Evolutionary conservation across 176 grass and related monocot genomes (phyloP).

Genomic region (Avena eriantha): DNA sequence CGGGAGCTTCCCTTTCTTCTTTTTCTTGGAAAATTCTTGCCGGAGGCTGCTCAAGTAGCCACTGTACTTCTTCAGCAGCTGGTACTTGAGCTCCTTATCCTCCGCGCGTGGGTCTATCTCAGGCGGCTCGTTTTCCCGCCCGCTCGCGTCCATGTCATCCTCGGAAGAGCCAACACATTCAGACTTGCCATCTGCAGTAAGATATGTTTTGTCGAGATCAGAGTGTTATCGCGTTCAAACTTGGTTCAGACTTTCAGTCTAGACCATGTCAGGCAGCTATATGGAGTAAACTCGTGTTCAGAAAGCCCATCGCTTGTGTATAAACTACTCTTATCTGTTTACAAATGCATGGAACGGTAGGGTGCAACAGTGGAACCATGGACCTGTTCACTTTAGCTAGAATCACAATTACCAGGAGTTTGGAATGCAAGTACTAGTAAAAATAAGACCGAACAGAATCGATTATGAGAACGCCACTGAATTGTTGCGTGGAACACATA

Average conservation of each 20-base stretch:
- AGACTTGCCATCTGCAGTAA: constrained; percentile 72
- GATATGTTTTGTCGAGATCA: constrained; percentile 37
- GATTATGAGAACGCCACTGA: not conserved
- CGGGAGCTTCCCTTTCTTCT: constrained; percentile 88
- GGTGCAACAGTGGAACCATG: constrained; percentile 25
- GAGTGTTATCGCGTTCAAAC: constrained; percentile 14
- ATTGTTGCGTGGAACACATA: not conserved
- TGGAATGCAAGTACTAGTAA: not conserved
- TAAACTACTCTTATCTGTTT: constrained; percentile 38
- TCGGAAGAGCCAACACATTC: constrained; percentile 80
- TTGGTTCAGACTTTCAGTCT: constrained; percentile 32
- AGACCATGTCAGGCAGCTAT: constrained; percentile 34
- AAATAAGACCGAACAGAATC: not conserved
- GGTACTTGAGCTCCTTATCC: constrained; percentile 76
- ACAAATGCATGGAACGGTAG: not conserved
- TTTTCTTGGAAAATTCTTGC: constrained; percentile 87
- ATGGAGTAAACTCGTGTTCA: constrained; percentile 39
- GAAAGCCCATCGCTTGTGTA: constrained; percentile 40
- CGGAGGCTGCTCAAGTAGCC: constrained; percentile 81
- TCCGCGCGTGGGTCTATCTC: constrained; percentile 66
- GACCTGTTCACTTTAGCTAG: constrained; percentile 7
- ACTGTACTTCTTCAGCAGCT: constrained; percentile 81
- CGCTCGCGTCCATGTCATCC: constrained; percentile 76
- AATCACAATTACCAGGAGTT: constrained; percentile 14
- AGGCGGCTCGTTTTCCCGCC: constrained; percentile 57